Evolutionary conservation across 805 yeast genomes (phyloP).

Genomic region (Metschnikowia peoriensis): DNA sequence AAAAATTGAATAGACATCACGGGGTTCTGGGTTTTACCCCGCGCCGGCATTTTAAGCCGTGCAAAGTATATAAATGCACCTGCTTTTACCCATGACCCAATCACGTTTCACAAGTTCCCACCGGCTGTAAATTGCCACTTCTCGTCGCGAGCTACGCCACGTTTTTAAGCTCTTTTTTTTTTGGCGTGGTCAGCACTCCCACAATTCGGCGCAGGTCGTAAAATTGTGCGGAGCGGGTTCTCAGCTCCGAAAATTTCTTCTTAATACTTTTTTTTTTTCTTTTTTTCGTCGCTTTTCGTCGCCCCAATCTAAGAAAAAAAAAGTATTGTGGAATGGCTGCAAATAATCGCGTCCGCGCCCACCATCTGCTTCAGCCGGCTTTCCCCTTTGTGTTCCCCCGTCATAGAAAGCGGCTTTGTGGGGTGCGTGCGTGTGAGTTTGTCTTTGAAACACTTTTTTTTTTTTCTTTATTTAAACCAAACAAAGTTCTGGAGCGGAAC

Average conservation of each 20-base stretch:
- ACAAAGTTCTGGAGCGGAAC: not conserved
- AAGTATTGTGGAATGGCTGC: conserved; percentile 6
- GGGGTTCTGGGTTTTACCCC: not conserved
- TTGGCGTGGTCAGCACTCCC: not conserved
- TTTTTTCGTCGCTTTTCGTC: too few relatives aligned
- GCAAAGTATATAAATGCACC: not conserved
- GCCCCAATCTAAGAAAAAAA: not conserved
- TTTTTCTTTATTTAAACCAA: conserved; percentile 3
- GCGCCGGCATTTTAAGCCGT: not conserved
- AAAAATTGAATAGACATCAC: not conserved
- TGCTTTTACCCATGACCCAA: not conserved
- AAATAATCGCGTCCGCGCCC: conserved; percentile 8
- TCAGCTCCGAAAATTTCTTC: not conserved
- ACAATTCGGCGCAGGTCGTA: conserved; percentile 1
- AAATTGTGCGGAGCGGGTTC: not conserved
- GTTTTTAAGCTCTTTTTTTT: not conserved
- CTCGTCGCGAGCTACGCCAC: conserved; percentile 1
- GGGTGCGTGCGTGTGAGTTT: conserved; percentile 11
- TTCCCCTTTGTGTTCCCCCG: conserved; percentile 5
- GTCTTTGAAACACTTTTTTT: not conserved
- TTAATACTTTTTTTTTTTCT: not conserved
- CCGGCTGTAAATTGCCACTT: conserved; percentile 11
- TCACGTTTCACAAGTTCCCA: conserved; percentile 3
- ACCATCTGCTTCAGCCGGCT: not conserved
- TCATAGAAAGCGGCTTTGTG: not conserved